Evolutionary conservation across 2,329 filamentous ascomycete species (phyloP).

Genomic region (Talaromyces sp.): DNA sequence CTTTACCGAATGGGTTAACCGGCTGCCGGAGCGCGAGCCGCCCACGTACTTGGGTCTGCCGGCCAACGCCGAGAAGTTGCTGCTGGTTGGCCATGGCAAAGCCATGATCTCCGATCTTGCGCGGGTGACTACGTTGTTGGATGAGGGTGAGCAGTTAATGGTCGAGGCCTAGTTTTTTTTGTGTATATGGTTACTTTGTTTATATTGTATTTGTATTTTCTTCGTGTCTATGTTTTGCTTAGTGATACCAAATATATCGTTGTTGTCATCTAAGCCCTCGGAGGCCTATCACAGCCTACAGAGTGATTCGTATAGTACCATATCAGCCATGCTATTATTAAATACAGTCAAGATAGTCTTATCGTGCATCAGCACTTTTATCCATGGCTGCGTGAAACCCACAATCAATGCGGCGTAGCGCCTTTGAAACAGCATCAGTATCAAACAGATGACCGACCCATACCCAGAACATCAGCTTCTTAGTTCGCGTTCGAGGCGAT

Average conservation of each 20-base stretch:
- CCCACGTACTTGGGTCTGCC: constrained; percentile 92
- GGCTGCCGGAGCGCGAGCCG: constrained; percentile 88
- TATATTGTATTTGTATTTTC: constrained; percentile 4
- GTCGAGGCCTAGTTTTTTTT: constrained; percentile 51
- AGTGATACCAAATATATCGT: neutral
- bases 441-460: neutral
- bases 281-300: neutral
- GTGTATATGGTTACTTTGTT: constrained; percentile 9
- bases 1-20: constrained; percentile 88
- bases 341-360: neutral
- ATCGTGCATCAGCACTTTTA: neutral
- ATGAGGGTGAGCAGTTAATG: constrained; percentile 91
- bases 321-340: neutral
- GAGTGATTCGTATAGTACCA: neutral
- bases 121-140: constrained; percentile 80
- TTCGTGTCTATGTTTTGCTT: neutral
- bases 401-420: neutral
- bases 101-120: constrained; percentile 81
- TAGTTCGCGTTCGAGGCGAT: no score
- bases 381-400: neutral
- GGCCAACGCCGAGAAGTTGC: constrained; percentile 91
- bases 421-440: neutral
- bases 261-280: neutral
- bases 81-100: constrained; percentile 82
- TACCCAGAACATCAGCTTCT: neutral